Evolutionary conservation across 1,139 yeast genomes (phyloP).

Genomic region (Candida tropicalis): DNA sequence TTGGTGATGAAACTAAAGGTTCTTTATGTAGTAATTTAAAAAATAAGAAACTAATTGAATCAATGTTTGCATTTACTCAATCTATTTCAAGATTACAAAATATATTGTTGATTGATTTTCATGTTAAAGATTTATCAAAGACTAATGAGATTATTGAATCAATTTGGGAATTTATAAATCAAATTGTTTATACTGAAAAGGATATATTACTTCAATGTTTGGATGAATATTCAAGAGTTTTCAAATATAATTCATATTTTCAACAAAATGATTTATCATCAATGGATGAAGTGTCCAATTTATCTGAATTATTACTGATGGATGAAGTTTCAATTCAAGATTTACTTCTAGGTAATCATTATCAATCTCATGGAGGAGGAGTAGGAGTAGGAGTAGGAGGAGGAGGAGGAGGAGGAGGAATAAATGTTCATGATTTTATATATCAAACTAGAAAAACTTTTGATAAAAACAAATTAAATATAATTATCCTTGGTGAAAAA

Average conservation of each 20-base stretch:
- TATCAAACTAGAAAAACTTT: constrained; percentile 11
- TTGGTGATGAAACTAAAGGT: constrained; percentile 61
- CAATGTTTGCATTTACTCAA: constrained; percentile 37
- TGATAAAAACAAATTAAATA: constrained; percentile 10
- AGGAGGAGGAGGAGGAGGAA: constrained; percentile 5
- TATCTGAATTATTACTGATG: constrained; percentile 38
- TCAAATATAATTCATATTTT: constrained; percentile 45
- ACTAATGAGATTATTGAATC: constrained; percentile 19
- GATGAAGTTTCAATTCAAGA: constrained; percentile 8
- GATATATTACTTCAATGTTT: constrained; percentile 25
- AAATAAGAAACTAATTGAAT: constrained; percentile 22
- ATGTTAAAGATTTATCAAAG: constrained; percentile 37
- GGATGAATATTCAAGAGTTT: constrained; percentile 48
- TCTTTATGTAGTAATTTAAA: constrained; percentile 43
- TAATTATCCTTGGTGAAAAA: constrained; percentile 12
- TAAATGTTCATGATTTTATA: constrained; percentile 12
- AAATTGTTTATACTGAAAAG: constrained; percentile 8
- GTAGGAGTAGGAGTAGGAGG: too few relatives aligned
- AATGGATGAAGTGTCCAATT: constrained; percentile 47
- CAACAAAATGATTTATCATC: constrained; percentile 30
- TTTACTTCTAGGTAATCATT: constrained; percentile 30
- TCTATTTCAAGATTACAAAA: constrained; percentile 31
- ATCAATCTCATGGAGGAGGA: constrained; percentile 26
- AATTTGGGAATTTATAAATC: constrained; percentile 28
- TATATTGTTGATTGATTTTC: constrained; percentile 47